Percentiles rank a stretch among this genome's conserved stretches.
These are phyloP conservation scores for Cytospora leucostoma DNA, from an alignment of 2,329 filamentous ascomycete species.

Conservation along the genomic window DNA sequence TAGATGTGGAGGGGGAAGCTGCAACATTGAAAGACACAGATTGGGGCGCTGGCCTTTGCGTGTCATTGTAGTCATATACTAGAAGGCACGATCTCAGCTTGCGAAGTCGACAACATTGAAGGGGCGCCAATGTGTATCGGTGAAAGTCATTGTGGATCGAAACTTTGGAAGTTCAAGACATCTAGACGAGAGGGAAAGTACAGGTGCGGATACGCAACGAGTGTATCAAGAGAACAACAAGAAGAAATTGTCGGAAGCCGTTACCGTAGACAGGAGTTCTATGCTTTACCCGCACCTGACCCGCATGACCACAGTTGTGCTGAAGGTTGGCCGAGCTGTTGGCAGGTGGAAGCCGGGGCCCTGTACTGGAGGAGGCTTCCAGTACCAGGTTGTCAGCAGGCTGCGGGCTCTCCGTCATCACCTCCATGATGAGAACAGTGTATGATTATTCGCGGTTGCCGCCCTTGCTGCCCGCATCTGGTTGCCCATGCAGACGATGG, in stretches of 20 bases:
- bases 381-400: no score
- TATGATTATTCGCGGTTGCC: no score
- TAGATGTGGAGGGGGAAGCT: neutral
- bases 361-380: no score
- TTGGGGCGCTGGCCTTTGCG: neutral
- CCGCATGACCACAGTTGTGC: neutral
- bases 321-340: neutral
- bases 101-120: no score
- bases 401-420: no score
- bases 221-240: neutral
- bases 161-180: no score
- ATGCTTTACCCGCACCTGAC: neutral
- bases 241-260: neutral
- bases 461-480: no score
- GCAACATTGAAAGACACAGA: neutral
- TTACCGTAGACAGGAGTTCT: neutral
- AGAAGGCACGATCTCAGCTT: neutral
- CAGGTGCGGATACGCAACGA: neutral
- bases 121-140: no score
- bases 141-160: no score
- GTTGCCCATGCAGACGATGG: no score
- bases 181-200: neutral
- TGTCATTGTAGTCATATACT: neutral
- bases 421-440: no score
- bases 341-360: no score